A percentile compares a stretch with the other conserved stretches of the same genome.
phyloP scores from a whole-genome alignment of 176 grass and related monocot genomes.

The Themeda triandra region DNA sequence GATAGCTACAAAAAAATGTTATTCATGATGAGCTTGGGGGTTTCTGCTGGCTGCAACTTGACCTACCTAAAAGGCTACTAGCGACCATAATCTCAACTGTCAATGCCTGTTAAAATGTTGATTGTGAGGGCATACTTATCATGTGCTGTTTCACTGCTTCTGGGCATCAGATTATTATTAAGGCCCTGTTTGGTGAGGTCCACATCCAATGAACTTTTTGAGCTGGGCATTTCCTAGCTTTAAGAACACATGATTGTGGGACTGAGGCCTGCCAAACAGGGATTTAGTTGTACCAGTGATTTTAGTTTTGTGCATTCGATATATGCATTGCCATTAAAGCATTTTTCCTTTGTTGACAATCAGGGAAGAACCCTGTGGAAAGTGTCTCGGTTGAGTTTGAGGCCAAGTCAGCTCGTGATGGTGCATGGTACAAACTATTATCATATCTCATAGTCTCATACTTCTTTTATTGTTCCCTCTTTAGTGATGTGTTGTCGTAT shows the following conservation, averaged over 20 bases:
- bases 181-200: neutral
- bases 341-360: neutral
- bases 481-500: neutral
- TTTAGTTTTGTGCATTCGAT: neutral
- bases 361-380: slow-evolving; percentile 43
- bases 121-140: neutral
- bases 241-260: neutral
- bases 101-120: neutral
- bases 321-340: neutral
- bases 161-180: neutral
- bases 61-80: neutral
- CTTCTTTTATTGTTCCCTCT: neutral
- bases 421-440: slow-evolving; percentile 53
- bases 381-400: slow-evolving; percentile 59
- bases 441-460: neutral
- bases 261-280: neutral
- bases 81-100: neutral
- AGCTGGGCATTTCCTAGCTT: neutral
- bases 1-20: neutral
- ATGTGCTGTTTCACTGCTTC: neutral
- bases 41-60: neutral
- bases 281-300: neutral
- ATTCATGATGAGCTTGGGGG: neutral
- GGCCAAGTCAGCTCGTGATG: slow-evolving; percentile 85
- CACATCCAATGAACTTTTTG: neutral